These are phyloP conservation scores for Linanthus parryae DNA, from an alignment of 148 eudicot species.

Conservation along the genomic window DNA sequence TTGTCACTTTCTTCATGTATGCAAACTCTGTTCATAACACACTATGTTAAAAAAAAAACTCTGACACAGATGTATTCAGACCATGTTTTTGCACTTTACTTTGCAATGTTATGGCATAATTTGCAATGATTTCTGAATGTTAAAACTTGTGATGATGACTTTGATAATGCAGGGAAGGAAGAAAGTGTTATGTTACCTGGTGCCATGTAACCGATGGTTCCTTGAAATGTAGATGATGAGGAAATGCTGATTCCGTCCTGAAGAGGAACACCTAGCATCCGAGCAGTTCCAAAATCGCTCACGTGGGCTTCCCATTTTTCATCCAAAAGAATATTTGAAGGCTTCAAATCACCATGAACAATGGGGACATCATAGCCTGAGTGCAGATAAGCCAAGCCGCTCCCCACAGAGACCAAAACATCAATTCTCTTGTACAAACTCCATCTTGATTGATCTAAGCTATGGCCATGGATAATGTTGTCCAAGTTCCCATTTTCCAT, in stretches of 20 bases:
- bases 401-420: slow-evolving; percentile 43
- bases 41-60: no score
- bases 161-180: no score
- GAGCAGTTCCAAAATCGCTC: slow-evolving; percentile 89
- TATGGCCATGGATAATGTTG: slow-evolving; percentile 45
- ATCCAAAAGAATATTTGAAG: slow-evolving; percentile 84
- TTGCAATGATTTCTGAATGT: no score
- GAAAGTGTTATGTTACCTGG: slow-evolving; percentile 53
- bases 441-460: slow-evolving; percentile 37
- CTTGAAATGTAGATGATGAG: slow-evolving; percentile 60
- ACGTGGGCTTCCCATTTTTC: slow-evolving; percentile 66
- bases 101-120: no score
- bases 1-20: slow-evolving; percentile 73
- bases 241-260: slow-evolving; percentile 34
- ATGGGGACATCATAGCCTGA: slow-evolving; percentile 72
- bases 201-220: slow-evolving; percentile 92
- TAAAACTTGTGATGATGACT: no score
- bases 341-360: slow-evolving; percentile 90
- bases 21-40: slow-evolving; percentile 56
- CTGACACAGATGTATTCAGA: no score
- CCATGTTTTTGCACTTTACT: not conserved
- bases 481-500: slow-evolving; percentile 94
- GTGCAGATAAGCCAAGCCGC: slow-evolving; percentile 79
- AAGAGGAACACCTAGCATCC: slow-evolving; percentile 64
- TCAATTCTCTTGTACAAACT: slow-evolving; percentile 48